Base-by-base conservation (phyloP, 1,139 yeast genomes). In the Suhomyces coccinellae region DNA sequence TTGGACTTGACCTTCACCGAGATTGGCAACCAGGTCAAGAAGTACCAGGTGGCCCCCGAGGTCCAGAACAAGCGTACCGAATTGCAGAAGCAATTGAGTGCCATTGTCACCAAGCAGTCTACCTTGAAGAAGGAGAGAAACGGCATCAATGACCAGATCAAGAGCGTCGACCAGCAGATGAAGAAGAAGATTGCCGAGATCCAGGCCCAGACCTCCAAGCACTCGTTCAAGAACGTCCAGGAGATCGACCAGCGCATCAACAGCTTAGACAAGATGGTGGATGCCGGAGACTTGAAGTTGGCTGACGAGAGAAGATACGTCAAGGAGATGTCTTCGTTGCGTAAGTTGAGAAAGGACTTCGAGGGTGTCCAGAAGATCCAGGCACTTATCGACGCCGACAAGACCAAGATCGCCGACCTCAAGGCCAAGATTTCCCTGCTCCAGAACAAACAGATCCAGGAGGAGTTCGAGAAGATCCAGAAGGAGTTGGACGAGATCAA, bases 291-390 rank as follows among this genome's bases (percentile, higher is more conserved):
- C 44, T 75, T 95, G 66, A 82, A 89, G 61, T 81, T 95, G 62
- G 98, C 91, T 44, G 97, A 93, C 53, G 99, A 95, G 77, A 86
- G 90, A 74, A 80, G 84, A 65, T 72, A 76, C 56, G 82, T 95
- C 57, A 87, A 87, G 71, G 98, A 93, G 70, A 87, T 90, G 77
- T 80, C 90, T 45, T 71, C 84, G 43, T 79, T 93, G 66, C 85
- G 95, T 69, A 89, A 88, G 71, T 73, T 86, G 62, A 82, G 84
- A 63, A 87, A 86, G 69, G 95, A 85, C 66, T 87, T 89, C 64
- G 82, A 82, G 41, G 77, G 80, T 38, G 75, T 91, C 57, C 90
- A 84, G 61, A 80, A 82, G 57, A 79, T 80, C 58, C 97, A 90
- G 74, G 80, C 80, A 56, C 78, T 84, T 42, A 85, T 93, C 63